Percentiles rank a stretch among this genome's conserved stretches.
These are phyloP conservation scores for peach (Prunus persica) DNA, from an alignment of 306 rosid species.

Conservation along the genomic window Prunus_persica_NCBIv2 NC_034012.1:14712501-14713000, in stretches of 20 bases:
- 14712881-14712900: not conserved
- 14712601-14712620: slow-evolving; percentile 45
- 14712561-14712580: not conserved
- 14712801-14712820: not conserved
- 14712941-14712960: not conserved
- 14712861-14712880: not conserved
- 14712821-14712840: no score
- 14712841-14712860: not conserved
- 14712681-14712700: slow-evolving; percentile 12
- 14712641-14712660: not conserved
- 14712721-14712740: not conserved
- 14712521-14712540: slow-evolving; percentile 26
- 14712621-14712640: slow-evolving; percentile 43
- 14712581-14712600: not conserved
- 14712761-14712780: no score
- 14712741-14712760: not conserved
- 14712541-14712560: not conserved
- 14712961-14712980: not conserved
- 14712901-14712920: not conserved
- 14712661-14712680: not conserved
- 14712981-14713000: not conserved
- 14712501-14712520: not conserved
- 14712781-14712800: no score
- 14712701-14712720: slow-evolving; percentile 22
- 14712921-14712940: not conserved